Evolutionary conservation across 208 protist species (phyloP).

Genomic region (Trypanosoma platydactyli): DNA sequence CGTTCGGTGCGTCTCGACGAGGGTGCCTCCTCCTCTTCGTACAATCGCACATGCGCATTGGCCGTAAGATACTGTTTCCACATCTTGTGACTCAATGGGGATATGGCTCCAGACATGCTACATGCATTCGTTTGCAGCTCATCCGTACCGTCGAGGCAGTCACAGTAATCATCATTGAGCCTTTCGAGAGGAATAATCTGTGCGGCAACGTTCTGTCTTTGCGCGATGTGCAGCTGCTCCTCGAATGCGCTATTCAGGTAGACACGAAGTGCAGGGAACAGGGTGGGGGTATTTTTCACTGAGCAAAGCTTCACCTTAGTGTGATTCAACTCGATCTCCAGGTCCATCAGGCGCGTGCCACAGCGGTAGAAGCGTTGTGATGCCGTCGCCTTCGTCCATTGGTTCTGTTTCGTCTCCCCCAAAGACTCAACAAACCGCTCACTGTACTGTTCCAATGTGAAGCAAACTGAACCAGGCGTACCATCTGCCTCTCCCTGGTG

Average conservation of each 20-base stretch:
- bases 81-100: conserved; percentile 34
- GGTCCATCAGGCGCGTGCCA: conserved; percentile 63
- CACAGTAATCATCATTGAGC: conserved; percentile 87
- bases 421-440: conserved; percentile 26
- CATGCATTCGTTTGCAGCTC: conserved; percentile 77
- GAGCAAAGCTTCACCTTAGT: conserved; percentile 38
- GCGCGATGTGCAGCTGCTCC: conserved; percentile 39
- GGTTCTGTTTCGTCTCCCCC: conserved; percentile 1
- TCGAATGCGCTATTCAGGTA: conserved; percentile 48
- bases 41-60: conserved; percentile 40
- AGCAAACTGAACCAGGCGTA: conserved; percentile 33
- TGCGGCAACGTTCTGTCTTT: conserved; percentile 43
- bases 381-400: background rate
- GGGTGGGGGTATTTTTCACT: conserved; percentile 5
- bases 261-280: conserved; percentile 46
- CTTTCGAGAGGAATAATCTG: conserved; percentile 50
- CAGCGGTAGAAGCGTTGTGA: conserved; percentile 50
- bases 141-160: conserved; percentile 79
- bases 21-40: conserved; percentile 43
- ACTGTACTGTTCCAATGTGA: conserved; percentile 74
- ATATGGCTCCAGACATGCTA: conserved; percentile 61
- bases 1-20: conserved; percentile 7
- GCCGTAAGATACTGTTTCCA: conserved; percentile 59
- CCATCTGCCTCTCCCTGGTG: background rate
- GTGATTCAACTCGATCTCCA: conserved; percentile 37